These are phyloP conservation scores for Podosphaera leucotricha DNA, from an alignment of 2,329 filamentous ascomycete species.

Conservation along the genomic window DNA sequence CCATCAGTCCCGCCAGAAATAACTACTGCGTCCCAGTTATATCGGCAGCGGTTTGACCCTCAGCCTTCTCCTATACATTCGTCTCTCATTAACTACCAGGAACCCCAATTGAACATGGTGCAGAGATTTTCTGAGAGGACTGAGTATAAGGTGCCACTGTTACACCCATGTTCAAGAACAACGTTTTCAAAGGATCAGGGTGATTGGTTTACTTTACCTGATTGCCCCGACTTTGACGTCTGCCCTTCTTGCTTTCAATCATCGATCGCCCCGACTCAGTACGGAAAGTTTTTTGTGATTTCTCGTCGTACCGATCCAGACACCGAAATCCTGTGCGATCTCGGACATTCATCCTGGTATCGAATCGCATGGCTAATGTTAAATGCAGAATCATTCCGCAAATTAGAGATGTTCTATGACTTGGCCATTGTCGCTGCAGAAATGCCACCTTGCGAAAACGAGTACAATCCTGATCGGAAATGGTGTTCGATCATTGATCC, in stretches of 20 bases:
- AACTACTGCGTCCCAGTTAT: neutral
- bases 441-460: slow-evolving; percentile 33
- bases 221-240: slow-evolving; percentile 49
- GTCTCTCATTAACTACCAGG: neutral
- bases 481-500: slow-evolving; percentile 62
- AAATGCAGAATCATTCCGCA: slow-evolving; percentile 40
- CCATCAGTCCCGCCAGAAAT: slow-evolving; percentile 3
- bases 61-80: neutral
- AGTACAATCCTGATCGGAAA: slow-evolving; percentile 28
- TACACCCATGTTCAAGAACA: slow-evolving; percentile 48
- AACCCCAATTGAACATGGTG: neutral
- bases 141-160: slow-evolving; percentile 20
- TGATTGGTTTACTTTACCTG: slow-evolving; percentile 62
- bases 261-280: slow-evolving; percentile 45
- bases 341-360: slow-evolving; percentile 57
- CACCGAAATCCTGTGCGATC: slow-evolving; percentile 45
- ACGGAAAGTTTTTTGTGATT: slow-evolving; percentile 40
- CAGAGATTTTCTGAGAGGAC: slow-evolving; percentile 28
- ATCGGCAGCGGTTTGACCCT: neutral
- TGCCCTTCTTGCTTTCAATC: slow-evolving; percentile 58
- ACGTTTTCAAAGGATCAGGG: slow-evolving; percentile 35
- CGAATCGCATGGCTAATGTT: slow-evolving; percentile 66
- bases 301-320: slow-evolving; percentile 32
- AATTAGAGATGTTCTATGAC: slow-evolving; percentile 44
- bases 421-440: slow-evolving; percentile 39